Conservation (phyloP, 2,329 filamentous ascomycete species). For the Aspergillus sergii region DNA sequence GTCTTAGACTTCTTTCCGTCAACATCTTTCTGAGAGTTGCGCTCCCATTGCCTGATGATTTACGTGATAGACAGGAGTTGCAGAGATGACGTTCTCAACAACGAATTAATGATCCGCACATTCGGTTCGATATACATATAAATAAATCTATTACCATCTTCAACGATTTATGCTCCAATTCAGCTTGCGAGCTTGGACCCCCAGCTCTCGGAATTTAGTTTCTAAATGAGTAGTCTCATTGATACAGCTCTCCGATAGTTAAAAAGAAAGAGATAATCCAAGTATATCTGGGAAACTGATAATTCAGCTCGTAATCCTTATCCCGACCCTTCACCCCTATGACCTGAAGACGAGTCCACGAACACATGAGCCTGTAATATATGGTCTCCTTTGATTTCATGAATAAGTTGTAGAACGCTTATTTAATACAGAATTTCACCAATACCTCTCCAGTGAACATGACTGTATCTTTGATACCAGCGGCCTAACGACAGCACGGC, state of each 20-base stretch:
- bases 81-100: conserved; percentile 38
- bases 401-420: background rate
- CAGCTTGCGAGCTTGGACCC: background rate
- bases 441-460: background rate
- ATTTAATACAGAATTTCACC: background rate
- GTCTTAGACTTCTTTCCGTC: conserved; percentile 28
- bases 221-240: conserved; percentile 2
- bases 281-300: conserved; percentile 10
- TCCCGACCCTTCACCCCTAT: background rate
- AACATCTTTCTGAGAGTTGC: conserved; percentile 12
- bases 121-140: conserved; percentile 18
- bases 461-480: background rate
- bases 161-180: background rate
- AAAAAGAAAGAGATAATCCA: conserved; percentile 15
- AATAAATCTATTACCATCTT: conserved; percentile 15
- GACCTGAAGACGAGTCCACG: background rate
- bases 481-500: background rate
- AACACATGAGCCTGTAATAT: background rate
- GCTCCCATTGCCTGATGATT: conserved; percentile 16
- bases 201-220: background rate
- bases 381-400: background rate
- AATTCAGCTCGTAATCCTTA: conserved; percentile 1
- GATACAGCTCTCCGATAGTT: conserved; percentile 3
- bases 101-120: conserved; percentile 31
- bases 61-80: conserved; percentile 20